Evolutionary conservation across 495 filamentous ascomycete species (phyloP).

Genomic region (Aspergillus cavernicola): DNA sequence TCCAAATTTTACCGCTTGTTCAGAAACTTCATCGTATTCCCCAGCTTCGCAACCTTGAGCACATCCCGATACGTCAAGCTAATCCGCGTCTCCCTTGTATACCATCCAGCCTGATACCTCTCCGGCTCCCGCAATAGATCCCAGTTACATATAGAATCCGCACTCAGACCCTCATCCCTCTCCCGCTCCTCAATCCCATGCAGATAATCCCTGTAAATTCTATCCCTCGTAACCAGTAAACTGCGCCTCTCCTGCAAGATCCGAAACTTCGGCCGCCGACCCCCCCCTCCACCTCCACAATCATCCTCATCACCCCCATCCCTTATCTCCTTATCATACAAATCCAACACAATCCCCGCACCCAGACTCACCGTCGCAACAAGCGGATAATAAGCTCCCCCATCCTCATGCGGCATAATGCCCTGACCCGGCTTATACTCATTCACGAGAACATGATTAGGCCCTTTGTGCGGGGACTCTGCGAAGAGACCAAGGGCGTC

Average conservation of each 20-base stretch:
- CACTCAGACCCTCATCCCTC: constrained; percentile 57
- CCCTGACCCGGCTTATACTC: constrained; percentile 86
- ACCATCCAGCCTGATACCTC: constrained; percentile 53
- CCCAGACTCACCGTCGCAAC: constrained; percentile 90
- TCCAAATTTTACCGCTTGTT: constrained; percentile 30
- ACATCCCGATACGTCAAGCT: constrained; percentile 96
- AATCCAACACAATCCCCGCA: constrained; percentile 69
- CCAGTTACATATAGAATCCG: constrained; percentile 78
- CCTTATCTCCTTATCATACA: constrained; percentile 62
- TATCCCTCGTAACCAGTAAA: constrained; percentile 66
- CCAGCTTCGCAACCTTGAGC: constrained; percentile 74
- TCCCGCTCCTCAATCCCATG: constrained; percentile 69
- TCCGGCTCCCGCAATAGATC: constrained; percentile 59
- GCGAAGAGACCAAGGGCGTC: constrained; percentile 58
- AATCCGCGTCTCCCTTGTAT: constrained; percentile 62
- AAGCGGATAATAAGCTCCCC: constrained; percentile 76
- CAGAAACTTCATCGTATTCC: constrained; percentile 60
- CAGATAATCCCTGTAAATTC: constrained; percentile 67
- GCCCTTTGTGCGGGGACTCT: constrained; percentile 64
- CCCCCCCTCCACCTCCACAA: constrained; percentile 13
- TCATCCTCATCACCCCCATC: background rate
- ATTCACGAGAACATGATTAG: constrained; percentile 93
- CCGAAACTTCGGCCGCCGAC: constrained; percentile 49
- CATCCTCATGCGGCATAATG: constrained; percentile 97
- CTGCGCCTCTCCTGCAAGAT: constrained; percentile 87